Base-by-base conservation (phyloP, 2,329 filamentous ascomycete species). In the Exophiala aquamarina region DNA sequence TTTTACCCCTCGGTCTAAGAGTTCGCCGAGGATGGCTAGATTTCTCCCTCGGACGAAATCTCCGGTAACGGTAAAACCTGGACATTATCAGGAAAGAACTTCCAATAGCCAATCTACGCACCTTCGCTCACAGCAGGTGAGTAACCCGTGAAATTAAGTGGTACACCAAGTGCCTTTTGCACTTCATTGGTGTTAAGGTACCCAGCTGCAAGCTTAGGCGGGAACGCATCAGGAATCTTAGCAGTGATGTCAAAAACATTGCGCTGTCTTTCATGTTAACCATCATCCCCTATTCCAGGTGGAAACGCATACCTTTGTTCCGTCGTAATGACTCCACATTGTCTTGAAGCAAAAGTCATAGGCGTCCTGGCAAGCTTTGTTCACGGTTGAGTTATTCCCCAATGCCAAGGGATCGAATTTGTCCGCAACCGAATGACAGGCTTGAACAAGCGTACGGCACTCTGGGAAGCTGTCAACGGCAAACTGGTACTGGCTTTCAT, bases 101-200 rank as follows among this genome's bases (percentile, higher is more conserved):
- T 15, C 15, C 6, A 13, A 42, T 15, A 1, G 15, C 2, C n/a
- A 14, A 6, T 7, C 26, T 10, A 42, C 39, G 14, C 37, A 48
- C 45, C 70, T 63, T 48, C 75, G 75, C 56, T 79, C 74, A 17
- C 75, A 74, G 3, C 68, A 3, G 55, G 44, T 7, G 67, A 70
- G 1, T 66, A 65, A 10, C 67, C 59, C 1, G 78, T 78, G 67
- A 74, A 83, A 61, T 84, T 84, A 14, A 83, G 63, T 0, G 78
- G 78, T 1, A 81, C 76, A 4, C 82, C 82, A 1, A 86, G 71
- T 0, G 76, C 77, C 3, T 64, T 62, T 57, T 83, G 80, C 1
- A 83, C 77, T 58, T 76, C 73, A 4, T 72, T 67, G 52, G 80
- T 73, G 57, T 77, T 81, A 28, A 86, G 69, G 61, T 73, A 85